phyloP scores from a whole-genome alignment of 2,329 filamentous ascomycete genomes.

The Didymella glomerata region DNA sequence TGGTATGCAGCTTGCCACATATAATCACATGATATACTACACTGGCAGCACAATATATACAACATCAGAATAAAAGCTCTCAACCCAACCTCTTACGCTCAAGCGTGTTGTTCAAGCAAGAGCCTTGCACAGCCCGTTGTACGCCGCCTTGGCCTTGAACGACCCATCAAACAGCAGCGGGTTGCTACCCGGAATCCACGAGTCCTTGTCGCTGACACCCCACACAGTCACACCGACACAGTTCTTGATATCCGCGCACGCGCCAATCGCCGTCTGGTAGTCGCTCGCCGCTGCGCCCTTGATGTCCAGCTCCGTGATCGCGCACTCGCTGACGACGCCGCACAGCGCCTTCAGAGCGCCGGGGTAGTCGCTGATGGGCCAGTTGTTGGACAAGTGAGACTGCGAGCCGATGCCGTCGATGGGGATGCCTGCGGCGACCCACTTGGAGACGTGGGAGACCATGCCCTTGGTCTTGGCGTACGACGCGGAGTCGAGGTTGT shows the following conservation, averaged over 20 bases:
- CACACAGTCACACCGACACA: constrained; percentile 74
- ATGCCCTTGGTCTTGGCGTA: constrained; percentile 67
- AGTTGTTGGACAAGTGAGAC: constrained; percentile 60
- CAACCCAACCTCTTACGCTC: background rate
- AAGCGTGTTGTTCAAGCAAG: too few species aligned
- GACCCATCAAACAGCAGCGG: constrained; percentile 56
- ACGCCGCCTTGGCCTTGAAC: constrained; percentile 54
- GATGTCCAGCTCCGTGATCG: constrained; percentile 75
- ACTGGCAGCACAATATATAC: constrained; percentile 5
- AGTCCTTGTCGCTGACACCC: constrained; percentile 57
- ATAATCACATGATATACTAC: background rate
- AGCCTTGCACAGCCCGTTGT: constrained; percentile 35
- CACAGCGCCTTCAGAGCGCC: constrained; percentile 64
- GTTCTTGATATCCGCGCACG: constrained; percentile 65
- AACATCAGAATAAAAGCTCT: background rate
- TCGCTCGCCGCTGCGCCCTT: constrained; percentile 63
- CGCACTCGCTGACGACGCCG: constrained; percentile 63
- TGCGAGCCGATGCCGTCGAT: constrained; percentile 73
- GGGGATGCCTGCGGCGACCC: constrained; percentile 67
- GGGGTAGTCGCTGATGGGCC: constrained; percentile 56
- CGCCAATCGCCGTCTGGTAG: constrained; percentile 63
- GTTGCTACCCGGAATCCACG: constrained; percentile 50
- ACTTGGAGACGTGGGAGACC: constrained; percentile 68
- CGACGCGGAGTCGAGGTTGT: constrained; percentile 66
- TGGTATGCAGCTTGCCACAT: background rate